phyloP scores from a whole-genome alignment of 768 basidiomycete species.

The Lactarius evosmus region DNA sequence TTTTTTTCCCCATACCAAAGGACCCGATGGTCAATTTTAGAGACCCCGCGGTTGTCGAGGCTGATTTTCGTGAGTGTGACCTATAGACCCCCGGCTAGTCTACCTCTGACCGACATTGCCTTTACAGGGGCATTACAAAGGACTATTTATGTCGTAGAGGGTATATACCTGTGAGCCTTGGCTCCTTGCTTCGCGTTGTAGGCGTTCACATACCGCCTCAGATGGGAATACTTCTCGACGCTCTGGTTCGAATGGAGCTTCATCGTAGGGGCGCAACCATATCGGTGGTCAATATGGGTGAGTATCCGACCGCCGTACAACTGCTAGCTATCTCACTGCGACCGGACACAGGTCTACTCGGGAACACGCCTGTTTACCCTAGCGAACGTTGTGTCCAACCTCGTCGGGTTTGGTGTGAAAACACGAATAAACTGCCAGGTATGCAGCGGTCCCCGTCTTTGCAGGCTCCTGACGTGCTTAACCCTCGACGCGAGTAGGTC shows the following conservation, averaged over 20 bases:
- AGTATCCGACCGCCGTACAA: not conserved
- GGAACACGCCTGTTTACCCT: conserved; percentile 10
- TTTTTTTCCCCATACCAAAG: not conserved
- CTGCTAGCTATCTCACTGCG: not conserved
- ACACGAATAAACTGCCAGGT: conserved; percentile 12
- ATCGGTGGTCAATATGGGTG: conserved; percentile 26
- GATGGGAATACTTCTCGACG: conserved; percentile 23
- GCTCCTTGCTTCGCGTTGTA: not conserved
- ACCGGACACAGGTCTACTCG: conserved; percentile 10
- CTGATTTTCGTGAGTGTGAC: conserved; percentile 6
- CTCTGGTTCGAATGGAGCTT: conserved; percentile 25
- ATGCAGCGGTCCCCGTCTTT: not conserved
- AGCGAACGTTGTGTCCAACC: conserved; percentile 2
- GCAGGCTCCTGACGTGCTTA: not conserved
- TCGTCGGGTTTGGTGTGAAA: not conserved
- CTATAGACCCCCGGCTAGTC: not conserved
- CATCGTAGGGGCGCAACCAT: conserved; percentile 7
- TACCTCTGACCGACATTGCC: not conserved
- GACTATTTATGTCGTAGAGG: conserved; percentile 2
- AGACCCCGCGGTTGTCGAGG: not conserved
- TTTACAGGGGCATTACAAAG: not conserved
- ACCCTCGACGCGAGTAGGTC: not conserved
- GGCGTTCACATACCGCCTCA: not conserved
- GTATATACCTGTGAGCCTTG: conserved; percentile 11
- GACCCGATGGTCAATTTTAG: not conserved